Percentiles rank a stretch among this genome's conserved stretches.
phyloP scores from a whole-genome alignment of 495 filamentous ascomycete genomes.

The Lasiosphaeria ovina region DNA sequence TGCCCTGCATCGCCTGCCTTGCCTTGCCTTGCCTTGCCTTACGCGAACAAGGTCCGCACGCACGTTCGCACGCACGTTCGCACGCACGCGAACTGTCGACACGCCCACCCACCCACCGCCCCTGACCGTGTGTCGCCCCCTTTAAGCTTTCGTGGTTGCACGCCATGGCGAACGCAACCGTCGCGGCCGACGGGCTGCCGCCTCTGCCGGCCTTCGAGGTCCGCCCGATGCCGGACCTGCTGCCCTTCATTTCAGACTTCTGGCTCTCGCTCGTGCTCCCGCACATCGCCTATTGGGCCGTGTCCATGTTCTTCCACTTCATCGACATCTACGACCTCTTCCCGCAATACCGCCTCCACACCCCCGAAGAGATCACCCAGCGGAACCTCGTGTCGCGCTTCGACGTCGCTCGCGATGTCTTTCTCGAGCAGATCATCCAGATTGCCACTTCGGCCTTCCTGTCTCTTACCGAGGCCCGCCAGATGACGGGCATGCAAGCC shows the following conservation, averaged over 20 bases:
- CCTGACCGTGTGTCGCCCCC: conserved; percentile 7
- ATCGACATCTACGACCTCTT: conserved; percentile 81
- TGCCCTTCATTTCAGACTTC: conserved; percentile 78
- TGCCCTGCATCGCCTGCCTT: too few species aligned
- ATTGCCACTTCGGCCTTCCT: conserved; percentile 62
- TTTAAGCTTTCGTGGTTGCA: neutral
- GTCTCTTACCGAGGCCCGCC: conserved; percentile 60
- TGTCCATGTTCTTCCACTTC: conserved; percentile 84
- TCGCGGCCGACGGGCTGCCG: conserved; percentile 54
- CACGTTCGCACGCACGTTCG: too few species aligned
- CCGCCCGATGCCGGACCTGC: conserved; percentile 62
- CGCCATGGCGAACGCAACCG: conserved; percentile 45
- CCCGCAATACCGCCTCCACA: conserved; percentile 85
- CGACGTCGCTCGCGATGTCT: conserved; percentile 82
- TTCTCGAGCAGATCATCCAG: conserved; percentile 88
- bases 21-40: too few species aligned
- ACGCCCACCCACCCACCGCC: neutral
- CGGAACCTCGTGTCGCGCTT: conserved; percentile 80
- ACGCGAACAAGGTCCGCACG: too few species aligned
- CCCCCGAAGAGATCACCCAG: conserved; percentile 80
- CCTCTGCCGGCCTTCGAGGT: conserved; percentile 74
- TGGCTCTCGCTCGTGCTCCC: conserved; percentile 70
- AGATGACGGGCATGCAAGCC: conserved; percentile 69
- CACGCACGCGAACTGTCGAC: too few species aligned
- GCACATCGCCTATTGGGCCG: conserved; percentile 82